Conservation (phyloP, 208 protist species). For the Leishmania arabica region DNA sequence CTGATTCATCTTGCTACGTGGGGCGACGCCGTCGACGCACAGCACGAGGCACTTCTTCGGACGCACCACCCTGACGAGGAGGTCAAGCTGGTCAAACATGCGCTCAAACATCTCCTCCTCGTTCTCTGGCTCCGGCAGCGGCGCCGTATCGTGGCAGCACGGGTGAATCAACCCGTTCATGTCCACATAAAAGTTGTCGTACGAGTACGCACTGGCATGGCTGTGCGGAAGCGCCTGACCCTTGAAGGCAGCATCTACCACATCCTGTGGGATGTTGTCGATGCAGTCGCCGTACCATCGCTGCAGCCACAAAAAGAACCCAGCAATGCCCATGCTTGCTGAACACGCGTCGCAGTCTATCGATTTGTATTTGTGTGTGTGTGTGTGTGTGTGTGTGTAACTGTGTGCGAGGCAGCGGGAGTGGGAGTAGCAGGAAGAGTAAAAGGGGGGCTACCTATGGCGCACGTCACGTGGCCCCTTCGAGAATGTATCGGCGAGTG, state of each 20-base stretch:
- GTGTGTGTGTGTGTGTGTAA: background rate
- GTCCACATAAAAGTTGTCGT: constrained; percentile 99
- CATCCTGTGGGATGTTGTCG: constrained; percentile 70
- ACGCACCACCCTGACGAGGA: constrained; percentile 96
- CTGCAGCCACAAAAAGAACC: constrained; percentile 91
- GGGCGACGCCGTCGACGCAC: constrained; percentile 98
- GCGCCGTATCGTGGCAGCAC: constrained; percentile 97
- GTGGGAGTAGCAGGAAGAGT: background rate
- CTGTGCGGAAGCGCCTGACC: constrained; percentile 35
- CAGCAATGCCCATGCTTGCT: constrained; percentile 84
- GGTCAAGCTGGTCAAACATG: constrained; percentile 98
- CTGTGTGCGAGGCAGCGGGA: background rate
- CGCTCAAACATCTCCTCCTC: constrained; percentile 93
- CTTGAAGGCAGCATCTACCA: constrained; percentile 60
- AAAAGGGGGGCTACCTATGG: background rate
- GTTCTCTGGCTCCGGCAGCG: constrained; percentile 72
- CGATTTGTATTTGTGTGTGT: background rate
- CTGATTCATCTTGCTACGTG: constrained; percentile 99
- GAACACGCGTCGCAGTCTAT: background rate
- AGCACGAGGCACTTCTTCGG: constrained; percentile 98
- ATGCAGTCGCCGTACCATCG: constrained; percentile 83
- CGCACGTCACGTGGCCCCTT: background rate
- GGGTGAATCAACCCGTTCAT: constrained; percentile 99
- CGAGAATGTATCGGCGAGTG: background rate
- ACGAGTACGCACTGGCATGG: constrained; percentile 34